Evolutionary conservation across 352 stramenopile species (phyloP).

Genomic region (Globisporangium paddicum): DNA sequence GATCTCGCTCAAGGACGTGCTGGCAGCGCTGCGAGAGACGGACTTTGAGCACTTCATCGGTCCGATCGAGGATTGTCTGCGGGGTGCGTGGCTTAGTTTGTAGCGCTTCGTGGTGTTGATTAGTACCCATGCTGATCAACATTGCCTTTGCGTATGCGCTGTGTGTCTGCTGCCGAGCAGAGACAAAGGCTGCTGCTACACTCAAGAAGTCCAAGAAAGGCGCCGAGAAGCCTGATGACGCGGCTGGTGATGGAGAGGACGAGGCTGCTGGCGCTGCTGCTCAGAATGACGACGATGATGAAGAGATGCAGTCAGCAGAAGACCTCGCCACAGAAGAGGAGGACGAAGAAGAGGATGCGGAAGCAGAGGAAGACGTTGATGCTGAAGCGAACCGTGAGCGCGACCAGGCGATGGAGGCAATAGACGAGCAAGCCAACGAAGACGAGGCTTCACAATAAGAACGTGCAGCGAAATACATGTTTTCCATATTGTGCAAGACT

Average conservation of each 20-base stretch:
- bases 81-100: constrained; percentile 25
- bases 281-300: constrained; percentile 33
- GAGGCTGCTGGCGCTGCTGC: constrained; percentile 13
- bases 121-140: not conserved
- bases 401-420: constrained; percentile 7
- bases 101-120: not conserved
- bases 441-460: not conserved
- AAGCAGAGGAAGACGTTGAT: not conserved
- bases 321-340: constrained; percentile 8
- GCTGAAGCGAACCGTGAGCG: not conserved
- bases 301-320: constrained; percentile 38
- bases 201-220: constrained; percentile 31
- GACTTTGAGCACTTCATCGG: constrained; percentile 77
- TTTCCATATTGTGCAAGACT: not conserved
- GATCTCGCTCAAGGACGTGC: constrained; percentile 70
- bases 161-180: constrained; percentile 17
- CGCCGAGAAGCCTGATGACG: constrained; percentile 9
- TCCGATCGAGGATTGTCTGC: constrained; percentile 64
- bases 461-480: constrained; percentile 1
- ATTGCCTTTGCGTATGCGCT: not conserved
- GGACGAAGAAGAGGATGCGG: not conserved
- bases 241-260: constrained; percentile 8
- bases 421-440: not conserved
- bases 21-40: constrained; percentile 61
- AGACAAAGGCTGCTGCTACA: constrained; percentile 36